These are phyloP conservation scores for Helminthosporium solani DNA, from an alignment of 2,329 filamentous ascomycete genomes.

Conservation along the genomic window DNA sequence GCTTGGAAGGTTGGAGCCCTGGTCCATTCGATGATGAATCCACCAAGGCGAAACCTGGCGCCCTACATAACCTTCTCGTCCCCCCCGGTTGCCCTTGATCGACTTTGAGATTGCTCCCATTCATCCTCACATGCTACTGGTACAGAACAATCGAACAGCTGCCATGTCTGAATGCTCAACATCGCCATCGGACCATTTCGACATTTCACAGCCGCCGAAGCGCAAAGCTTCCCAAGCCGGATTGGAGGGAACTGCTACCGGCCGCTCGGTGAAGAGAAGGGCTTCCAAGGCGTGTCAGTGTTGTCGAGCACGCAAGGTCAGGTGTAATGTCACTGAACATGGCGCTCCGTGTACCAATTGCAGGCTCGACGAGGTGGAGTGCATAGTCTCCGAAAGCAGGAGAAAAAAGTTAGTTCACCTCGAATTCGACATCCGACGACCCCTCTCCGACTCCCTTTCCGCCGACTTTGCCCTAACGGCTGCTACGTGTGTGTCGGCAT, in stretches of 20 bases:
- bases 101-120: constrained; percentile 13
- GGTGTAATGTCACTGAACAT: constrained; percentile 88
- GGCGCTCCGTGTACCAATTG: constrained; percentile 86
- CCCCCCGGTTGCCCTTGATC: constrained; percentile 17
- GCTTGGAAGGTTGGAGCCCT: constrained; percentile 30
- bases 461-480: constrained; percentile 11
- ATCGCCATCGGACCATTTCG: constrained; percentile 37
- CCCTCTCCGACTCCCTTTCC: constrained; percentile 13
- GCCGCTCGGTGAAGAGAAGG: constrained; percentile 70
- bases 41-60: constrained; percentile 33
- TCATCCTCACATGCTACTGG: constrained; percentile 8
- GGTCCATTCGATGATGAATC: constrained; percentile 28
- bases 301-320: constrained; percentile 84
- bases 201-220: constrained; percentile 49
- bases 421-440: constrained; percentile 26
- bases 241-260: constrained; percentile 50
- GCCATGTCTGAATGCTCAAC: constrained; percentile 43
- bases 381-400: constrained; percentile 69
- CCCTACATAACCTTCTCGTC: constrained; percentile 39
- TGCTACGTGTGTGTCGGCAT: constrained; percentile 23
- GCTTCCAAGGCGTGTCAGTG: constrained; percentile 90
- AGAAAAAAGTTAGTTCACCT: constrained; percentile 71
- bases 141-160: constrained; percentile 1
- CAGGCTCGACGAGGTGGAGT: constrained; percentile 75
- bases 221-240: constrained; percentile 60